Evolutionary conservation across 192 early-diverging fungal genomes (phyloP), one percentile per base, ranked within the genome.

Genomic region (Coemansia sp.): DNA sequence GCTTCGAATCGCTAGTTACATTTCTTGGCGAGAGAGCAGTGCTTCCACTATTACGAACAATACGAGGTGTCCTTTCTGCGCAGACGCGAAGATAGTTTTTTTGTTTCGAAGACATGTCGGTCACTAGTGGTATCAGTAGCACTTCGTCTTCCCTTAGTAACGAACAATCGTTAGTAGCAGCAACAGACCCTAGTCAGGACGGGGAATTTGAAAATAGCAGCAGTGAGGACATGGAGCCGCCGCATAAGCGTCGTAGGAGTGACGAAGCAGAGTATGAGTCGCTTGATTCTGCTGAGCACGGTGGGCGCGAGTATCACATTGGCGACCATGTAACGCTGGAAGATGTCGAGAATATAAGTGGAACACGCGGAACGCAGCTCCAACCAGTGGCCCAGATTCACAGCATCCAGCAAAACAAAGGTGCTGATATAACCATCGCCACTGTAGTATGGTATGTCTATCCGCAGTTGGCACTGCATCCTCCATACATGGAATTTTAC

Each of bases 281-380:
- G 49, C 31, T 68, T 7, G 50, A n/a, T 3, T 62, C 25, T 31
- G 69, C 56, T 16, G 74, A 76, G 56, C 70, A 73, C 62, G 31
- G 54, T 21, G 69, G 70, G 2, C 70, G 51, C 16, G 25, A 14
- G 10, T 76, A 67, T 61, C 47, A 73, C 44, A 52, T 69, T 14
- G 79, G 79, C 41, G 78, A 80, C 78, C 78, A 80, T 18, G 71
- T 64, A 25, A 22, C 67, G 14, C 51, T 80, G 22, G 56, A 71
- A 1, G 77, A 80, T 65, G n/a, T 41, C 0, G 74, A 69, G 0
- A 73, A 76, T 44, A 34, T 50, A 44, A 72, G 73, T 57, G 69
- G 73, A 23, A 66, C 66, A 7, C 22, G 30, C 47, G 78, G 58
- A 23, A 76, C 70, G 1, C 48, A 31, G 27, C 58, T 67, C 8